Evolutionary conservation across 2,329 filamentous ascomycete genomes (phyloP).

Genomic region (Madurella fahalii): DNA sequence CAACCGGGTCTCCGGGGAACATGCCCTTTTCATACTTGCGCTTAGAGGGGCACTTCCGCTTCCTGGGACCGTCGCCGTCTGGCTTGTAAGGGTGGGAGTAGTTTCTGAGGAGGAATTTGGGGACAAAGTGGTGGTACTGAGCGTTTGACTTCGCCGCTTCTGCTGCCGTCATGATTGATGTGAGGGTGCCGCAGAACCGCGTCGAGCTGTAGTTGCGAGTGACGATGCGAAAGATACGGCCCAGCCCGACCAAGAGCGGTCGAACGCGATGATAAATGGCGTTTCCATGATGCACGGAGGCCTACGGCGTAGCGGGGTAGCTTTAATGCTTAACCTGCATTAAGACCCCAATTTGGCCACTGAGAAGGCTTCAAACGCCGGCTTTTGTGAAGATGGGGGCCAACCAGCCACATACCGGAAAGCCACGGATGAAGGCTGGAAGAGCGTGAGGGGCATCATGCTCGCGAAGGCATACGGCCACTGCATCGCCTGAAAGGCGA

Average conservation of each 20-base stretch:
- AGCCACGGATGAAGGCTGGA: no score
- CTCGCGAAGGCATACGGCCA: no score
- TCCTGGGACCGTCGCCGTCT: not conserved
- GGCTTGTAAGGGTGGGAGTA: constrained; percentile 19
- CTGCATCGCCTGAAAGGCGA: no score
- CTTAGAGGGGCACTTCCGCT: constrained; percentile 1
- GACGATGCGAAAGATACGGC: not conserved
- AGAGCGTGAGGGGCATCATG: no score
- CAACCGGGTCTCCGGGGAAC: constrained; percentile 11
- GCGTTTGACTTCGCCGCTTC: not conserved
- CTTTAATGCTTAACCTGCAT: not conserved
- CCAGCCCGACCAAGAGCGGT: not conserved
- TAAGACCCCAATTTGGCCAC: not conserved
- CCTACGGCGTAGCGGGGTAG: not conserved
- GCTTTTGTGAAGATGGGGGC: no score
- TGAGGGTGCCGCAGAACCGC: not conserved
- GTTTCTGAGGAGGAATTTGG: constrained; percentile 22
- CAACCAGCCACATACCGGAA: no score
- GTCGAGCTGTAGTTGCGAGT: not conserved
- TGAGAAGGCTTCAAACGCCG: not conserved
- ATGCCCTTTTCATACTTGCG: constrained; percentile 17
- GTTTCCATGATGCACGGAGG: not conserved
- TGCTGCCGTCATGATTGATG: not conserved
- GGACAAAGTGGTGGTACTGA: constrained; percentile 23
- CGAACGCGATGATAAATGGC: no score